Percentiles rank a stretch among this genome's conserved stretches.
Evolutionary conservation across 2,329 filamentous ascomycete species (phyloP).

Genomic region (Neonectria punicea): DNA sequence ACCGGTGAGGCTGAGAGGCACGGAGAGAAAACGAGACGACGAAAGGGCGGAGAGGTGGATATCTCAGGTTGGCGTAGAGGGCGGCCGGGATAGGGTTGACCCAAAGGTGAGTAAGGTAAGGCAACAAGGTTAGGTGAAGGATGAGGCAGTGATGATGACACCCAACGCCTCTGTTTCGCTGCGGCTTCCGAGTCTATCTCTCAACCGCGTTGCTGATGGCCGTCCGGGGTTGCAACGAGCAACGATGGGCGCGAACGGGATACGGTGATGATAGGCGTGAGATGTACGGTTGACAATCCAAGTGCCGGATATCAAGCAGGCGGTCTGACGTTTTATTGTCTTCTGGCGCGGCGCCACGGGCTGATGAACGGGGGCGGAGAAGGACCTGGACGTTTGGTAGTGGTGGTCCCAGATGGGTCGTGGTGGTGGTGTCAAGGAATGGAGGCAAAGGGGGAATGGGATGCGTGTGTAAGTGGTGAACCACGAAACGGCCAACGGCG

Average conservation of each 20-base stretch:
- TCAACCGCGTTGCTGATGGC: not conserved
- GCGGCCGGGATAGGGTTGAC: not conserved
- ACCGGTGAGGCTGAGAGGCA: slow-evolving; percentile 20
- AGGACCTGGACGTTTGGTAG: not conserved
- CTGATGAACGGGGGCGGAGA: slow-evolving; percentile 33
- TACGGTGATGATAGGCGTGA: slow-evolving; percentile 28
- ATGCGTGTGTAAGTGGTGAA: slow-evolving; percentile 29
- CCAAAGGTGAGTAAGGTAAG: not conserved
- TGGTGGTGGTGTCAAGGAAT: slow-evolving; percentile 23
- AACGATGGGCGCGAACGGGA: slow-evolving; percentile 32
- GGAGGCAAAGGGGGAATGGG: not conserved
- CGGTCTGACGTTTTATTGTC: slow-evolving; percentile 43
- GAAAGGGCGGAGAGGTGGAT: not conserved
- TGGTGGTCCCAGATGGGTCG: slow-evolving; percentile 26
- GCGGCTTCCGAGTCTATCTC: not conserved
- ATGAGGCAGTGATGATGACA: slow-evolving; percentile 11
- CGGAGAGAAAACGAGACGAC: not conserved
- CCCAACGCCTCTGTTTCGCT: not conserved
- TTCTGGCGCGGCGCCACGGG: slow-evolving; percentile 33
- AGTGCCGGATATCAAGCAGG: slow-evolving; percentile 26
- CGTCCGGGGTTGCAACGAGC: not conserved
- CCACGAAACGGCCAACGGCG: not conserved
- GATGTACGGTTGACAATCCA: slow-evolving; percentile 26
- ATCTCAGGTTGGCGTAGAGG: not conserved
- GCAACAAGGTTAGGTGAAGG: not conserved